Conservation (phyloP, 257 asterid species). For the Solanum corneliomulleri region DNA sequence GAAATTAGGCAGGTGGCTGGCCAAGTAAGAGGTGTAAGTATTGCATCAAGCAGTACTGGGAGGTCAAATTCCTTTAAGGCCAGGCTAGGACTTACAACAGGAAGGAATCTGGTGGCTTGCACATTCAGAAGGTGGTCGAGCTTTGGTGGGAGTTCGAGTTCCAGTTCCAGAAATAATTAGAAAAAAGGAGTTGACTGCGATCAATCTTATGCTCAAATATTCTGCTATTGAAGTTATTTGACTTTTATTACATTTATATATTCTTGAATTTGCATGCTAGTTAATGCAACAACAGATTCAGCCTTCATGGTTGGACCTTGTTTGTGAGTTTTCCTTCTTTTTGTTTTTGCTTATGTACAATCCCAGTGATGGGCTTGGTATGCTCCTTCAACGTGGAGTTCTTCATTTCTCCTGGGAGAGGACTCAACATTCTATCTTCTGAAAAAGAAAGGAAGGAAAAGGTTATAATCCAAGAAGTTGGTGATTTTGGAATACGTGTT, state of each 20-base stretch:
- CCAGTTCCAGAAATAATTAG: conserved; percentile 31
- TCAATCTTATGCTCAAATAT: neutral
- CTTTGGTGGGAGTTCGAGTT: conserved; percentile 33
- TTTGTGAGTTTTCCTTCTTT: neutral
- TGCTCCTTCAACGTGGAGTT: neutral
- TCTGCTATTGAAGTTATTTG: neutral
- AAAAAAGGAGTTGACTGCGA: conserved; percentile 19
- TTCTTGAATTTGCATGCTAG: neutral
- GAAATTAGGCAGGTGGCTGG: conserved; percentile 14
- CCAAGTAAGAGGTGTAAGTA: conserved; percentile 9
- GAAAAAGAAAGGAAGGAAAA: neutral
- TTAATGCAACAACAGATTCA: neutral
- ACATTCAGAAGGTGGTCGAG: conserved; percentile 67
- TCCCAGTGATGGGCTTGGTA: neutral
- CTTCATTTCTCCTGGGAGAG: neutral
- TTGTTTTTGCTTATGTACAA: neutral
- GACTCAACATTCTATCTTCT: neutral
- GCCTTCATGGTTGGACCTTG: neutral
- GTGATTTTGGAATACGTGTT: neutral
- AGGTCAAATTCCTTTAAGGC: conserved; percentile 63
- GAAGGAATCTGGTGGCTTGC: conserved; percentile 52
- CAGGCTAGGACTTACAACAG: conserved; percentile 50
- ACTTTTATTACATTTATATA: neutral
- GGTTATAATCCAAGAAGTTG: neutral
- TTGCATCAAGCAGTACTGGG: conserved; percentile 24